These are phyloP conservation scores for Prunus salicina DNA, from an alignment of 306 rosid species.

Conservation along the genomic window DNA sequence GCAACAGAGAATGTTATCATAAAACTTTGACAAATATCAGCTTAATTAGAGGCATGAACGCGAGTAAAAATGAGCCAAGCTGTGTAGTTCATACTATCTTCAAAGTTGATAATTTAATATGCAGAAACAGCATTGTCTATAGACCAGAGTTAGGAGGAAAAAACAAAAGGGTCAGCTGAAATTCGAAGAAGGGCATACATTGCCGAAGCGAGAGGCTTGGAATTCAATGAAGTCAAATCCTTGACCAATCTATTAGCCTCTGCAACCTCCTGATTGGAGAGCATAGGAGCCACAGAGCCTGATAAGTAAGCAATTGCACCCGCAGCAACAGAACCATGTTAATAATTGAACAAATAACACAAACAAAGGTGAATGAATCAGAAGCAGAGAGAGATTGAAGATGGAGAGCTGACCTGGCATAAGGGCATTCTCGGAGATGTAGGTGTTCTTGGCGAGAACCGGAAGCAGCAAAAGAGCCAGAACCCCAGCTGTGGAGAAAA, in stretches of 20 bases:
- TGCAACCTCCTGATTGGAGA: conserved; percentile 59
- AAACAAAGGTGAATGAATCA: neutral
- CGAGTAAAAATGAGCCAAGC: neutral
- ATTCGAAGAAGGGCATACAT: conserved; percentile 37
- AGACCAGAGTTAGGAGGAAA: neutral
- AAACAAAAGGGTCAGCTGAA: neutral
- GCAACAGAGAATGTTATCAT: neutral
- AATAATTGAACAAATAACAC: neutral
- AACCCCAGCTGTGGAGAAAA: conserved; percentile 67
- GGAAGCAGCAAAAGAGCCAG: conserved; percentile 84
- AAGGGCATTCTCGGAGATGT: conserved; percentile 92
- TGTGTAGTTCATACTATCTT: neutral
- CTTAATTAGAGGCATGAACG: neutral
- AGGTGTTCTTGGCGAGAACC: conserved; percentile 80
- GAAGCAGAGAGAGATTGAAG: neutral
- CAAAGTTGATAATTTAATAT: neutral
- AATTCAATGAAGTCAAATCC: conserved; percentile 43
- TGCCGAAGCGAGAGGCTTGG: conserved; percentile 27
- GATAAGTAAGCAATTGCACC: neutral
- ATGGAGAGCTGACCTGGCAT: conserved; percentile 64
- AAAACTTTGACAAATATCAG: neutral
- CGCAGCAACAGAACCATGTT: neutral
- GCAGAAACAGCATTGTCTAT: neutral
- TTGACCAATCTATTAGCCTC: conserved; percentile 63
- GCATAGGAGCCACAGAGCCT: conserved; percentile 81